phyloP scores from a whole-genome alignment of 2,329 filamentous ascomycete genomes.

The Rasamsonia emersonii region DNA sequence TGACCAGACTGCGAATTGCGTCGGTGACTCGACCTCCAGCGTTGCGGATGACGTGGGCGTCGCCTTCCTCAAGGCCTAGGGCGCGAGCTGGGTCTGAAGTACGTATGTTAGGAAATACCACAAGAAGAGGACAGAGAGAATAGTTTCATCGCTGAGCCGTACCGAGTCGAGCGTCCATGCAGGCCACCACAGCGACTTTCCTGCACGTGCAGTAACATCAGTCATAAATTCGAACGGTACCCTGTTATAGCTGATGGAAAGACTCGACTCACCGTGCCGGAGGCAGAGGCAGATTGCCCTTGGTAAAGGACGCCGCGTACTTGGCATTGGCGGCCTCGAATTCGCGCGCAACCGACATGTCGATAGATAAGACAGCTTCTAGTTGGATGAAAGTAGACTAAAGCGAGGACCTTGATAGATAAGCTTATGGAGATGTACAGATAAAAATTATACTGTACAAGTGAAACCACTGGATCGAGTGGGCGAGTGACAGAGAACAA shows the following conservation, averaged over 20 bases:
- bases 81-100: conserved; percentile 54
- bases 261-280: conserved; percentile 46
- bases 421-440: too few species aligned
- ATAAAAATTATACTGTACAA: too few species aligned
- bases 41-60: conserved; percentile 72
- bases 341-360: conserved; percentile 35
- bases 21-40: conserved; percentile 60
- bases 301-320: conserved; percentile 53
- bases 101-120: too few species aligned
- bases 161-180: conserved; percentile 65
- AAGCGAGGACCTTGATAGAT: too few species aligned
- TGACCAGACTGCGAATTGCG: conserved; percentile 64
- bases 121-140: too few species aligned
- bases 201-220: conserved; percentile 9
- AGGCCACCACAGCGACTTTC: conserved; percentile 50
- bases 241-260: neutral
- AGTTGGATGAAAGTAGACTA: too few species aligned
- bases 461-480: too few species aligned
- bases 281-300: conserved; percentile 58
- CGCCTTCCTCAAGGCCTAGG: conserved; percentile 63
- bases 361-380: too few species aligned
- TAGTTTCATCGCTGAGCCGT: too few species aligned
- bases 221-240: neutral
- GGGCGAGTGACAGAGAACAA: too few species aligned
- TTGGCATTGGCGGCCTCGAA: conserved; percentile 49